Evolutionary conservation across 495 filamentous ascomycete species (phyloP).

Genomic region (Trichocladium antarcticum): DNA sequence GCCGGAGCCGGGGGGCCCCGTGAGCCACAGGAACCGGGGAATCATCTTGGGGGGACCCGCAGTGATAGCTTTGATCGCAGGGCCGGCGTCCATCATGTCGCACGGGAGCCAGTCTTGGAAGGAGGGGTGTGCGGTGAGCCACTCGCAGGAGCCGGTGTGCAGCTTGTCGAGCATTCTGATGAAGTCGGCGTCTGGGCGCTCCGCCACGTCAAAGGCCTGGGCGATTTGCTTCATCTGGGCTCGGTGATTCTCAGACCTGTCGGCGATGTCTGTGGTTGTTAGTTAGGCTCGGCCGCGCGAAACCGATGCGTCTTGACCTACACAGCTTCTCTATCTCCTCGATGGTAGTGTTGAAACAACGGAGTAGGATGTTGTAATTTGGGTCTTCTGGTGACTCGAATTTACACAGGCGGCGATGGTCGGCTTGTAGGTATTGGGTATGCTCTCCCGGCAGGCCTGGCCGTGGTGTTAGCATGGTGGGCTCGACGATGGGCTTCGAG

Average conservation of each 20-base stretch:
- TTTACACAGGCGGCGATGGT: slow-evolving; percentile 30
- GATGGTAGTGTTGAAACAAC: slow-evolving; percentile 14
- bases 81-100: slow-evolving; percentile 6
- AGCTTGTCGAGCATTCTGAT: slow-evolving; percentile 12
- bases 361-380: slow-evolving; percentile 18
- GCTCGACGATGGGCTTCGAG: background rate
- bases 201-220: slow-evolving; percentile 10
- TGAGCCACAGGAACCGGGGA: slow-evolving; percentile 17
- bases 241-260: slow-evolving; percentile 10
- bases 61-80: slow-evolving; percentile 2
- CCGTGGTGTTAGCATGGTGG: background rate
- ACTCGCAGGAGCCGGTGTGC: slow-evolving; percentile 18
- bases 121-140: slow-evolving; percentile 8
- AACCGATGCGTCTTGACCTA: background rate
- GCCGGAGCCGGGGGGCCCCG: slow-evolving; percentile 20
- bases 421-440: slow-evolving; percentile 30
- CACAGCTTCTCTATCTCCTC: slow-evolving; percentile 14
- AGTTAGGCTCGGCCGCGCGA: background rate
- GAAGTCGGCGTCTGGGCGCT: slow-evolving; percentile 13
- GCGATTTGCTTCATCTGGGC: slow-evolving; percentile 14
- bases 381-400: slow-evolving; percentile 14
- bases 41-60: background rate
- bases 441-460: slow-evolving; percentile 32
- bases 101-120: slow-evolving; percentile 16
- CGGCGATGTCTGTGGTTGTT: slow-evolving; percentile 2